Evolutionary conservation across 345 rosid species (phyloP), one percentile per base, ranked within the genome.

Genomic region (Iberis pinnata): DNA sequence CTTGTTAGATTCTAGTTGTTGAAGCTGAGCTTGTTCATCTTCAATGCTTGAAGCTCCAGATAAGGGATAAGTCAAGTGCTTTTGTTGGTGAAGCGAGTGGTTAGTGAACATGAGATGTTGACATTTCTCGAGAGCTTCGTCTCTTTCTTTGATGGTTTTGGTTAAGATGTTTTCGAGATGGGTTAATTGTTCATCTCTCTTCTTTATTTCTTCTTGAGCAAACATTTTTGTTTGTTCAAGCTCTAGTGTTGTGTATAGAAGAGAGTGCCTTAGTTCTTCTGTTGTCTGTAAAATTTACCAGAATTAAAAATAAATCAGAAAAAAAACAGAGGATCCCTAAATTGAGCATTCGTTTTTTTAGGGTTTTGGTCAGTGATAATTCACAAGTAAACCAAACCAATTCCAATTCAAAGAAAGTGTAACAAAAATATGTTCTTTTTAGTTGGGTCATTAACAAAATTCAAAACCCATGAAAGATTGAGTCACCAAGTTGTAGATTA

Each of bases 31-130:
- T 42, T 44, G 58, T 56, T 88, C 98, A 39, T 87, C 89, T 62
- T 90, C 98, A 47, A 87, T 74, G 84, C 93, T 78, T 24, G 96
- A 90, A 62, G 80, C 68, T 35, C 95, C 98, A 3, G 98, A 90
- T 5, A 70, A 63, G 36, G 95, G 92, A 69, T 75, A 76, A 32
- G 65, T 65, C 39, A 18, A 47, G 15, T 49, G 87, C 27, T 67
- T 79, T 2, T 65, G 73, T 1, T 76, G 73, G 2, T 80, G 84
- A 41, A 70, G 65, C 37, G 78, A 55, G 38, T 70, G 58, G 33
- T 76, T 84, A 61, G 81, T 79, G 18, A 71, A 46, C 47, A 77
- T 64, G 32, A 80, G 83, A 55, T 70, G 76, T 47, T 76, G 82
- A 63, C 67, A 88, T 72, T 79, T 83, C 68, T 78, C 75, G 9